A percentile compares a stretch with the other conserved stretches of the same genome.
Conservation (phyloP, 257 asterid species). For the Rehmannia glutinosa region DNA sequence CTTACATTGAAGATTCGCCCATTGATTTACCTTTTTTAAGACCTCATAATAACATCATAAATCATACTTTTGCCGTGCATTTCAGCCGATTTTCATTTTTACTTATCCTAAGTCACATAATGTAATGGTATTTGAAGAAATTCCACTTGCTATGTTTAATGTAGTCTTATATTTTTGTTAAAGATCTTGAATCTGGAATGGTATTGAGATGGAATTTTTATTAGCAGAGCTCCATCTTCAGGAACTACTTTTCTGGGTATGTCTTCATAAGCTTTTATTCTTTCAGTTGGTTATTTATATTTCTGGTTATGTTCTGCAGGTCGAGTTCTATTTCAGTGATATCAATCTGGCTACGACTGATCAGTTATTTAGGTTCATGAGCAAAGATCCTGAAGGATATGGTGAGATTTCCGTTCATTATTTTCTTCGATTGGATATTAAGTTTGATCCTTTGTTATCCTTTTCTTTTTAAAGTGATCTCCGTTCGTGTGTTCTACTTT, state of each 20-base stretch:
- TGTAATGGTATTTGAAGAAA: too few species aligned
- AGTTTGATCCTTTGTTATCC: neutral
- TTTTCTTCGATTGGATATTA: neutral
- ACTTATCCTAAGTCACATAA: too few species aligned
- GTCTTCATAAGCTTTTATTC: neutral
- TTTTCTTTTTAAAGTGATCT: neutral
- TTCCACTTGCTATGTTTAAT: too few species aligned
- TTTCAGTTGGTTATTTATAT: neutral
- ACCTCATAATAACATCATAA: too few species aligned
- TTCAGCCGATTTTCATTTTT: too few species aligned
- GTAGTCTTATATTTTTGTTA: neutral
- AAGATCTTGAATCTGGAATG: too few species aligned
- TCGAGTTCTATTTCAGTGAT: slow-evolving; percentile 91
- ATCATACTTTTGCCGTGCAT: too few species aligned
- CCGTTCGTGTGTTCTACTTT: neutral
- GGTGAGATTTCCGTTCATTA: slow-evolving; percentile 46
- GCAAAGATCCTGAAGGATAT: slow-evolving; percentile 81
- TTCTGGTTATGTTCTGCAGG: slow-evolving; percentile 38
- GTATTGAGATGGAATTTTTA: neutral
- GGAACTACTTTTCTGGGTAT: neutral
- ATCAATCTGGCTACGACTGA: slow-evolving; percentile 92
- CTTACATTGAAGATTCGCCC: too few species aligned
- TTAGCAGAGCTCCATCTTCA: too few species aligned
- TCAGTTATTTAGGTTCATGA: slow-evolving; percentile 64
- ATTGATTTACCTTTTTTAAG: too few species aligned